A percentile compares a stretch with the other conserved stretches of the same genome.
phyloP scores from a whole-genome alignment of 768 basidiomycete species.

The Suillus discolor region DNA sequence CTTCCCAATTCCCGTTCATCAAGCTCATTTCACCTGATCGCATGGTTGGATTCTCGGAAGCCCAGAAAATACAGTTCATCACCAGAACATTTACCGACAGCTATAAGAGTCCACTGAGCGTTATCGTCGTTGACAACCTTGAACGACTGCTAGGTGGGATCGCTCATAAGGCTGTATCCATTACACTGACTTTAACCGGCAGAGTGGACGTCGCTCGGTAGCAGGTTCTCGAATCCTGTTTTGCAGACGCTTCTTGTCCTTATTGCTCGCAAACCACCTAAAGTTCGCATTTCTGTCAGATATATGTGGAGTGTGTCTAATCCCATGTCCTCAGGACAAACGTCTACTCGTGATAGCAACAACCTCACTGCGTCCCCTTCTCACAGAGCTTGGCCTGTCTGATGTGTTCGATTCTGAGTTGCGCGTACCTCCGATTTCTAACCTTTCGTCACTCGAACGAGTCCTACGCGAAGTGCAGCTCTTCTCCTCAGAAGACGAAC shows the following conservation, averaged over 20 bases:
- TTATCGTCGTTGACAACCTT: constrained; percentile 93
- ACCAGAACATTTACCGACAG: constrained; percentile 93
- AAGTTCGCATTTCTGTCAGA: constrained; percentile 51
- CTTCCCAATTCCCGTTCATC: constrained; percentile 96
- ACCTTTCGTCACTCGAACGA: constrained; percentile 68
- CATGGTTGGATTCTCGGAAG: constrained; percentile 96
- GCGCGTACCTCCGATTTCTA: constrained; percentile 79
- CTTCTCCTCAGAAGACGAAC: constrained; percentile 61
- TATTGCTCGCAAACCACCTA: constrained; percentile 87
- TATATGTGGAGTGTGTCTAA: not conserved
- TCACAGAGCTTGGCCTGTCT: constrained; percentile 86
- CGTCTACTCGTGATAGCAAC: constrained; percentile 92
- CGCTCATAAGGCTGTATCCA: not conserved
- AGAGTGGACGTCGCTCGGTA: constrained; percentile 98
- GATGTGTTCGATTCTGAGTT: constrained; percentile 90
- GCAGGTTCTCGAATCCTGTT: constrained; percentile 94
- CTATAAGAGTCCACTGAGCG: constrained; percentile 96
- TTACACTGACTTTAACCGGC: not conserved
- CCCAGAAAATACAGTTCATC: constrained; percentile 88
- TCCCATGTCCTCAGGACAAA: constrained; percentile 61
- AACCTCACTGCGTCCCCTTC: constrained; percentile 82
- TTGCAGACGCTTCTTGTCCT: constrained; percentile 90
- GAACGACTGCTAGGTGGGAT: constrained; percentile 86
- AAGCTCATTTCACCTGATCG: constrained; percentile 94
- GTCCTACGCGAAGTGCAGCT: constrained; percentile 81